A percentile compares a stretch with the other conserved stretches of the same genome.
These are phyloP conservation scores for Abelmoschus esculentus DNA, from an alignment of 345 rosid genomes.

Conservation along the genomic window DNA sequence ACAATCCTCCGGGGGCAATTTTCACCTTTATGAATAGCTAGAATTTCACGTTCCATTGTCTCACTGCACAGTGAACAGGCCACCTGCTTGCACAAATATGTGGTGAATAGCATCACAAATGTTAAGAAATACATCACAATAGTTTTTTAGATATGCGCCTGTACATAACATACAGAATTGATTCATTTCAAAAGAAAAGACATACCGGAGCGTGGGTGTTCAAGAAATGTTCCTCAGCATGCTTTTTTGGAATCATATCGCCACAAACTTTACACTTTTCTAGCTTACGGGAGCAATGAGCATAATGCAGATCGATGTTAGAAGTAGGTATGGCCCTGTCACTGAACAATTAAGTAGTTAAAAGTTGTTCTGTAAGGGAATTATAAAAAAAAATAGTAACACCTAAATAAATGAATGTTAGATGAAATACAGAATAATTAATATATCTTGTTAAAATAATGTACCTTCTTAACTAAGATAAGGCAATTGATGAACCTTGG, in stretches of 20 bases:
- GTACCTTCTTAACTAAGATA: not conserved
- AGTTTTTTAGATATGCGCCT: not conserved
- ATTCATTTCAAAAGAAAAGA: slow-evolving; percentile 1
- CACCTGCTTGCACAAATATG: slow-evolving; percentile 44
- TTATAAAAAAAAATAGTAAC: not conserved
- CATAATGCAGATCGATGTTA: slow-evolving; percentile 80
- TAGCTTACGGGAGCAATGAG: slow-evolving; percentile 84
- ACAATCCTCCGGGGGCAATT: slow-evolving; percentile 86
- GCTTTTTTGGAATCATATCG: slow-evolving; percentile 86
- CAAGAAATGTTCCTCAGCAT: slow-evolving; percentile 79
- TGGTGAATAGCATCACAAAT: slow-evolving; percentile 9
- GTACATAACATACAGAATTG: not conserved
- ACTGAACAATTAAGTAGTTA: slow-evolving; percentile 35
- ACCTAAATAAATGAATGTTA: not conserved
- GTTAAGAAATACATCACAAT: not conserved
- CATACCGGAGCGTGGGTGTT: slow-evolving; percentile 93
- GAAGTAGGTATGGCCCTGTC: slow-evolving; percentile 75
- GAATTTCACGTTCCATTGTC: slow-evolving; percentile 76
- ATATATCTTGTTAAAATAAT: not conserved
- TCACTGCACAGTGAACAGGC: slow-evolving; percentile 85
- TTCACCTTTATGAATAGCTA: slow-evolving; percentile 75
- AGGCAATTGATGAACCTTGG: not conserved
- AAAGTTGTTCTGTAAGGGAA: not conserved
- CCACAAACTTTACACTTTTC: slow-evolving; percentile 90
- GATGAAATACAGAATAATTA: not conserved